Percentiles rank a stretch among this genome's conserved stretches.
Conservation (phyloP, 768 basidiomycete genomes). For the Serendipita sp. region DNA sequence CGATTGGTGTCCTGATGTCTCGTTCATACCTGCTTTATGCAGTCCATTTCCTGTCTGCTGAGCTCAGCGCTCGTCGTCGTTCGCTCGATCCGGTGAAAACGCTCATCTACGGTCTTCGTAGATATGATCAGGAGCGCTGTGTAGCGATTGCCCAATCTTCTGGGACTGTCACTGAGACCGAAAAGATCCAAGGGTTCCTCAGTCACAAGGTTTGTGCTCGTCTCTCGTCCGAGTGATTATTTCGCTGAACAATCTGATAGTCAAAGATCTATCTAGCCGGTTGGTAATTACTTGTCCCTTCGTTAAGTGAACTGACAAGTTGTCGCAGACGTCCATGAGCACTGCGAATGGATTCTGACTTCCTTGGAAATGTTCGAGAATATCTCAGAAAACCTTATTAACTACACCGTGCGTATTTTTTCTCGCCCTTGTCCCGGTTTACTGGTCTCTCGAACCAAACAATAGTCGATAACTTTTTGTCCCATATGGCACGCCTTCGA, state of each 20-base stretch:
- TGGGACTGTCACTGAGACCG: slow-evolving; percentile 10
- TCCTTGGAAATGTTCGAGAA: slow-evolving; percentile 60
- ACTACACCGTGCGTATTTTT: slow-evolving; percentile 56
- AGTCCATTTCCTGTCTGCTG: slow-evolving; percentile 66
- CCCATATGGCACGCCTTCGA: not conserved
- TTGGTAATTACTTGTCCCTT: slow-evolving; percentile 18
- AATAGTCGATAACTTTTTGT: too few species aligned
- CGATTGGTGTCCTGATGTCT: not conserved
- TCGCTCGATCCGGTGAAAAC: slow-evolving; percentile 58
- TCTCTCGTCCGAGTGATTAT: too few species aligned
- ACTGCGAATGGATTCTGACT: slow-evolving; percentile 53
- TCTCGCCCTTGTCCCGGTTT: not conserved
- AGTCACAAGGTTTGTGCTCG: not conserved
- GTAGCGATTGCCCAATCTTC: slow-evolving; percentile 38
- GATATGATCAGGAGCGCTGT: slow-evolving; percentile 54
- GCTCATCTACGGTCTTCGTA: slow-evolving; percentile 47
- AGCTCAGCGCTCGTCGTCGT: slow-evolving; percentile 56
- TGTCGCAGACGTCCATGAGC: slow-evolving; percentile 55
- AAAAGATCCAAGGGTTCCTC: slow-evolving; percentile 25
- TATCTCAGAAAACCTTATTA: slow-evolving; percentile 55
- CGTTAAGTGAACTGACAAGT: not conserved
- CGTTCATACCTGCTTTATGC: not conserved
- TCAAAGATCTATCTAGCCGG: slow-evolving; percentile 25
- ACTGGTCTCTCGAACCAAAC: too few species aligned
- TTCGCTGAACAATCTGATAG: too few species aligned